phyloP scores from a whole-genome alignment of 306 rosid genomes.

The Oemleria cerasiformis region DNA sequence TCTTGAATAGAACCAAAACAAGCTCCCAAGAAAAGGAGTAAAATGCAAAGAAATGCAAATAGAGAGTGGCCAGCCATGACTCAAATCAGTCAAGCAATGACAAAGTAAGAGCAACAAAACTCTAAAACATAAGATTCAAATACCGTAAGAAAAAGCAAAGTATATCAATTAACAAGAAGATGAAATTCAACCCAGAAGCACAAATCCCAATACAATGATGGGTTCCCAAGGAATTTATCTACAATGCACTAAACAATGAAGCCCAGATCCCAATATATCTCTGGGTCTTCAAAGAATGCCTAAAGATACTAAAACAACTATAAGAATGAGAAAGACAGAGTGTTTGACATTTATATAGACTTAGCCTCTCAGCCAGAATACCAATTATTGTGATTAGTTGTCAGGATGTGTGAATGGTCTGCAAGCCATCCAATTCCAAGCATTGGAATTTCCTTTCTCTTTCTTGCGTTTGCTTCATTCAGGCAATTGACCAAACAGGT shows the following conservation, averaged over 20 bases:
- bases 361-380: conserved; percentile 25
- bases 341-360: conserved; percentile 10
- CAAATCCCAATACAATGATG: conserved; percentile 34
- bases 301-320: background rate
- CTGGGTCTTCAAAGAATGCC: conserved; percentile 13
- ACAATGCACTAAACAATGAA: background rate
- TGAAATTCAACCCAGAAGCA: conserved; percentile 16
- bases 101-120: background rate
- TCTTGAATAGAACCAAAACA: conserved; percentile 51
- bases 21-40: conserved; percentile 42
- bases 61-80: conserved; percentile 45
- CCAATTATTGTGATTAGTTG: conserved; percentile 38
- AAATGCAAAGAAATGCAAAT: conserved; percentile 37
- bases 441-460: conserved; percentile 21
- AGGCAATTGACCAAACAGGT: conserved; percentile 30
- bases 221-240: conserved; percentile 17
- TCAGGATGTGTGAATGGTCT: conserved; percentile 20
- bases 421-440: conserved; percentile 25
- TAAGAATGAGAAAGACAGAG: background rate
- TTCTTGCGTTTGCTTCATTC: conserved; percentile 16
- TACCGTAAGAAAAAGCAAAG: background rate
- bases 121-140: conserved; percentile 2
- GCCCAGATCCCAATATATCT: conserved; percentile 22
- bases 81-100: background rate
- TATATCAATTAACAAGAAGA: background rate